These are phyloP conservation scores for Periconia sp. DNA, from an alignment of 2,329 filamentous ascomycete genomes.

Conservation along the genomic window DNA sequence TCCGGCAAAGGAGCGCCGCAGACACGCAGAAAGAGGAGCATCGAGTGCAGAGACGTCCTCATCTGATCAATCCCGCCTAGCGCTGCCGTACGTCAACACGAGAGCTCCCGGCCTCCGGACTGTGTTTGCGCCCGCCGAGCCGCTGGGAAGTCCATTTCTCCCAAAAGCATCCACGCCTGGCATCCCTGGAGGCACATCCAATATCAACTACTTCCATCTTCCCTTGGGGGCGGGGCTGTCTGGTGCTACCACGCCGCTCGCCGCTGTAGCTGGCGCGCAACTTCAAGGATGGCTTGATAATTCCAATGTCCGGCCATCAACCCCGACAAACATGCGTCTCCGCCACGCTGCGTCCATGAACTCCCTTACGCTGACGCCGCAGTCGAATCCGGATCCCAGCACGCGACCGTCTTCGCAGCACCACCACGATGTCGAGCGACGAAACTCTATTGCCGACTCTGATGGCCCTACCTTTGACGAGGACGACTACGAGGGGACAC, in stretches of 20 bases:
- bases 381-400: slow-evolving; percentile 52
- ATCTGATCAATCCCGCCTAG: slow-evolving; percentile 25
- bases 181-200: slow-evolving; percentile 73
- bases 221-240: slow-evolving; percentile 74
- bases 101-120: slow-evolving; percentile 35
- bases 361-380: slow-evolving; percentile 53
- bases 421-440: slow-evolving; percentile 37
- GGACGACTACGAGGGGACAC: slow-evolving; percentile 34
- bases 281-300: slow-evolving; percentile 59
- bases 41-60: slow-evolving; percentile 21
- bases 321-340: slow-evolving; percentile 42
- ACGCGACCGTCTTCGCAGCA: slow-evolving; percentile 54
- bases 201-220: slow-evolving; percentile 82
- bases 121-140: slow-evolving; percentile 39
- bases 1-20: slow-evolving; percentile 40
- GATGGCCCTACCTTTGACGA: slow-evolving; percentile 32
- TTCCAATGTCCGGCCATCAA: slow-evolving; percentile 38
- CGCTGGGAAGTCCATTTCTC: slow-evolving; percentile 45
- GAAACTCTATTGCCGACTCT: slow-evolving; percentile 34
- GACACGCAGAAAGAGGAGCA: slow-evolving; percentile 25
- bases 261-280: slow-evolving; percentile 77
- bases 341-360: slow-evolving; percentile 51
- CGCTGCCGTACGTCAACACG: slow-evolving; percentile 30
- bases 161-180: slow-evolving; percentile 61
- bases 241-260: slow-evolving; percentile 78